phyloP scores from a whole-genome alignment of 352 stramenopile genomes.

The Pythium chondricola region DNA sequence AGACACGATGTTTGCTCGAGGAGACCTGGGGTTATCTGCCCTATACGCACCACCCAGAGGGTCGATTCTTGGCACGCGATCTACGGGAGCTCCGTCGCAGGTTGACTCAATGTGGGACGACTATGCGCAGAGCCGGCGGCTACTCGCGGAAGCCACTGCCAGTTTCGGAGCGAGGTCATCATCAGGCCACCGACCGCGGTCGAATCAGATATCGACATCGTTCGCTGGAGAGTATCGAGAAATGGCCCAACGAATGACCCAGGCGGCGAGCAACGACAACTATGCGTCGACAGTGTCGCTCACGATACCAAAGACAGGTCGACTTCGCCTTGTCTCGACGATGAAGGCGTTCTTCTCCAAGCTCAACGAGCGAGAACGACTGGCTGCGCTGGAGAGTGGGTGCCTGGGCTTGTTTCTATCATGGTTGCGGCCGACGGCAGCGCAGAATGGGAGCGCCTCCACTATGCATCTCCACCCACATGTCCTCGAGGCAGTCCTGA shows the following conservation, averaged over 20 bases:
- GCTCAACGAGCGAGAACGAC: conserved; percentile 48
- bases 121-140: conserved; percentile 38
- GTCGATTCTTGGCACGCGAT: conserved; percentile 21
- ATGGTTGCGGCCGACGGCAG: conserved; percentile 41
- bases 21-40: conserved; percentile 38
- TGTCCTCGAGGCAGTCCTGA: conserved; percentile 57
- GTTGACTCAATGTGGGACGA: conserved; percentile 64
- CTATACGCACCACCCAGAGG: conserved; percentile 27
- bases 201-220: conserved; percentile 25
- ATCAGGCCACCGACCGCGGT: conserved; percentile 2
- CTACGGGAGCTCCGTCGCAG: conserved; percentile 15
- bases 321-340: conserved; percentile 55
- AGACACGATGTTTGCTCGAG: conserved; percentile 67
- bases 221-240: conserved; percentile 54
- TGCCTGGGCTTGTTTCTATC: conserved; percentile 48
- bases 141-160: conserved; percentile 19
- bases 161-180: neutral
- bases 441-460: neutral
- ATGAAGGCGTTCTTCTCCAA: conserved; percentile 70
- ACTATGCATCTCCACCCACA: conserved; percentile 39
- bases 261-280: conserved; percentile 62
- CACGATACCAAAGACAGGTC: conserved; percentile 70
- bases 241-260: conserved; percentile 58
- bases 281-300: conserved; percentile 73
- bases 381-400: conserved; percentile 48